phyloP scores from a whole-genome alignment of 305 asterid genomes.

The Ajuga reptans region DNA sequence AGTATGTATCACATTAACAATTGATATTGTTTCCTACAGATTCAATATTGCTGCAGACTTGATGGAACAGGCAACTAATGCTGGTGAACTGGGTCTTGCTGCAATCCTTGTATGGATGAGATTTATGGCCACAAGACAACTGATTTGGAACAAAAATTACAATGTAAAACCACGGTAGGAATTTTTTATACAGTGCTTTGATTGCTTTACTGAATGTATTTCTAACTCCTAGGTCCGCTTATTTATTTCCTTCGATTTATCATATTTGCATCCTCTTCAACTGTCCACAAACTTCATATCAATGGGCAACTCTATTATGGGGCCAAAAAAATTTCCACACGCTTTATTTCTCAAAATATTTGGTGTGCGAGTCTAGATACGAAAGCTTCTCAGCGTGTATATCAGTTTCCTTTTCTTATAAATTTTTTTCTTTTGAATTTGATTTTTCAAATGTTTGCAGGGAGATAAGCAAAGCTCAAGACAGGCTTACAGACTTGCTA shows the following conservation, averaged over 20 bases:
- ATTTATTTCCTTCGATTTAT: not conserved
- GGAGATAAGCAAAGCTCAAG: slow-evolving; percentile 97
- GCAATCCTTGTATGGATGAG: slow-evolving; percentile 99
- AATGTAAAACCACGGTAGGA: slow-evolving; percentile 94
- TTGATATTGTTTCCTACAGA: slow-evolving; percentile 38
- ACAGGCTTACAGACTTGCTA: slow-evolving; percentile 84
- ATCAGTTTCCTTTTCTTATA: not conserved
- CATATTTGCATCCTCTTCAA: not conserved
- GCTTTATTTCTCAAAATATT: not conserved
- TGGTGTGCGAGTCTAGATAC: slow-evolving; percentile 16
- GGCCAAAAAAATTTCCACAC: not conserved
- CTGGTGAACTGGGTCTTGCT: slow-evolving; percentile 87
- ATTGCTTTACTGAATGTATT: slow-evolving; percentile 7
- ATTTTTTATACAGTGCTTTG: slow-evolving; percentile 15
- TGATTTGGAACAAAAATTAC: slow-evolving; percentile 97
- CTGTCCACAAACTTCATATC: not conserved
- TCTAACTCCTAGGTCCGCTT: not conserved
- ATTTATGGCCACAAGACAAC: slow-evolving; percentile 96
- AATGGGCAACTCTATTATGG: not conserved
- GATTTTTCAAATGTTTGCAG: slow-evolving; percentile 34
- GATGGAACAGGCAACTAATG: slow-evolving; percentile 63
- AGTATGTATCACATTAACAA: slow-evolving; percentile 8
- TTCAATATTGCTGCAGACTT: slow-evolving; percentile 98
- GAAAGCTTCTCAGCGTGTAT: not conserved
- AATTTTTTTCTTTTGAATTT: slow-evolving; percentile 4